Evolutionary conservation across 2,329 filamentous ascomycete genomes (phyloP), one percentile per base, ranked within the genome.

Genomic region (Mollisiaceae sp.): DNA sequence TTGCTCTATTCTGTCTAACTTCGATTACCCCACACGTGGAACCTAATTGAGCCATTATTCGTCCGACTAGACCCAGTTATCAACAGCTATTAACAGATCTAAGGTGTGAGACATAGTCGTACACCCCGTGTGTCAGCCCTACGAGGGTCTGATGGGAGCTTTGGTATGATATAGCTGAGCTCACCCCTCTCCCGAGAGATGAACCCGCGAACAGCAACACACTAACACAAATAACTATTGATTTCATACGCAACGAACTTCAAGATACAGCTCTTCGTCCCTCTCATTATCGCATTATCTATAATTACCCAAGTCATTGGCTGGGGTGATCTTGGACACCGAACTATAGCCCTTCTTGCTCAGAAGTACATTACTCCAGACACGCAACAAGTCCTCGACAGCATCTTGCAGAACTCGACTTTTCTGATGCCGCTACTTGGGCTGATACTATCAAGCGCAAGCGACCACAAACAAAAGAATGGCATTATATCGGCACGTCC

Each of bases 401-500:
- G 27, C 11, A 47, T 66, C 4, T 32, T 66, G 0, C 60, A 22
- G 32, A 60, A 66, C 61, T 22, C 18, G 65, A 64, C 20, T 57
- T 66, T 22, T 60, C 56, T 1, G 65, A 66, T 61, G 65, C 65
- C 15, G 65, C 65, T 15, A 54, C 52, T 27, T 66, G 65, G 65
- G 60, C 65, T 5, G 65, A 66, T 60, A 36, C 41, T 18, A 45
- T 64, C 15, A 63, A 61, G 38, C 52, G 27, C 27, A 86, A 85
- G 82, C 85, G 85, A 18, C 81, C 81, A 59, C 89, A 86, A 77
- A 86, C 83, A 18, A 83, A 81, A 70, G 82, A 82, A 36, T 89
- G 88, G 77, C 87, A 90, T 79, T 90, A 86, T 78, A 89, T 90
- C 77, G 87, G 89, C 73, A 86, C 85, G 69, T 83, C 87, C 72